phyloP scores from a whole-genome alignment of 2,329 filamentous ascomycete species.

The Coniella lustricola region DNA sequence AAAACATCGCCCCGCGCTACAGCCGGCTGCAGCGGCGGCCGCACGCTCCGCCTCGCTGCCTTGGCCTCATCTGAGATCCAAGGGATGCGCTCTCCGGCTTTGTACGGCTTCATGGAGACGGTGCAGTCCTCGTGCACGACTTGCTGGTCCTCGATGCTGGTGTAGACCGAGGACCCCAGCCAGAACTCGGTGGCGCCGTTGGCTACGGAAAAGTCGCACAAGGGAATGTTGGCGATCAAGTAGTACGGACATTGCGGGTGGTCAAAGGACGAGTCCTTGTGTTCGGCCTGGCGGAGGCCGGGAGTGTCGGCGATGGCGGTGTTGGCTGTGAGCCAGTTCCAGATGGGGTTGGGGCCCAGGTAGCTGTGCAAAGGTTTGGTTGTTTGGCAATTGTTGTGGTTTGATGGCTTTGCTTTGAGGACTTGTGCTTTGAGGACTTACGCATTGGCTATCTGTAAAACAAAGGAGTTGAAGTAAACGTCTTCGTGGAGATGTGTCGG shows the following conservation, averaged over 20 bases:
- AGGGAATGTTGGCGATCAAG: conserved; percentile 32
- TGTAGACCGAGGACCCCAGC: conserved; percentile 31
- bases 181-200: conserved; percentile 35
- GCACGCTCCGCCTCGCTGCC: conserved; percentile 19
- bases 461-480: conserved; percentile 34
- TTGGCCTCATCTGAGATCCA: conserved; percentile 15
- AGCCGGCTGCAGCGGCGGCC: conserved; percentile 23
- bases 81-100: conserved; percentile 11
- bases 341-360: conserved; percentile 31
- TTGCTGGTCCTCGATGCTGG: conserved; percentile 25
- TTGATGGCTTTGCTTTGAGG: too few relatives aligned
- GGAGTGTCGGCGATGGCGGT: conserved; percentile 30
- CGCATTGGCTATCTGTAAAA: conserved; percentile 33
- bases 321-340: conserved; percentile 34
- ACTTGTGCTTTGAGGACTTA: conserved; percentile 19
- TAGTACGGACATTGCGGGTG: conserved; percentile 31
- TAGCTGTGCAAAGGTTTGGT: conserved; percentile 23
- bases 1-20: conserved; percentile 23
- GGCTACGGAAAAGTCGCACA: conserved; percentile 27
- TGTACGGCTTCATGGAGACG: neutral
- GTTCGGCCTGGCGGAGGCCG: conserved; percentile 30
- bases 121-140: conserved; percentile 17
- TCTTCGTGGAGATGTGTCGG: conserved; percentile 28
- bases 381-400: neutral
- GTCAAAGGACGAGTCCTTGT: conserved; percentile 31